Percentiles rank a stretch among this genome's conserved stretches.
Evolutionary conservation across 179 eudicot species (phyloP).

Genomic region (Gypsophila paniculata): DNA sequence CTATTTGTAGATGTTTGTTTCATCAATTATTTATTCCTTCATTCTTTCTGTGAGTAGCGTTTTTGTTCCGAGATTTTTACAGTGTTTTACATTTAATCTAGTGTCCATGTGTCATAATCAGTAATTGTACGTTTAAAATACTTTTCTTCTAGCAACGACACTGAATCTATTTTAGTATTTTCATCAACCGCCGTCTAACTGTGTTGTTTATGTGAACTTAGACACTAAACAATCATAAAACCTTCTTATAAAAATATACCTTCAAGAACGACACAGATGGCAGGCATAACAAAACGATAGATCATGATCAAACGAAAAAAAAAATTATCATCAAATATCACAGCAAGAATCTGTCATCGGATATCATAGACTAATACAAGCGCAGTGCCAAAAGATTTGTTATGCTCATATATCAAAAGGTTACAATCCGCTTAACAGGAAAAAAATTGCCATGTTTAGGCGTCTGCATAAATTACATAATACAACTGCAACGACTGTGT

Average conservation of each 20-base stretch:
- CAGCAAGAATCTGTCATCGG: too few species aligned
- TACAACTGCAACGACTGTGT: background rate
- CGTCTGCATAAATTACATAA: background rate
- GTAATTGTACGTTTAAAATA: constrained; percentile 3
- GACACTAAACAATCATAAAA: background rate
- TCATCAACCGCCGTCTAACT: background rate
- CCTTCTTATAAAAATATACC: too few species aligned
- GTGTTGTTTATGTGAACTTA: background rate
- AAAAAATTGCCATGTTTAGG: background rate
- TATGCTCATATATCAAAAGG: background rate
- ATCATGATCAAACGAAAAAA: too few species aligned
- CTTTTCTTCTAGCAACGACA: background rate
- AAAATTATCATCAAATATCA: too few species aligned
- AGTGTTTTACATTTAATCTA: constrained; percentile 4
- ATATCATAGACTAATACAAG: too few species aligned
- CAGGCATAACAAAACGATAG: too few species aligned
- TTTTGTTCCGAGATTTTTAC: background rate
- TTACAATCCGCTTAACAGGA: background rate
- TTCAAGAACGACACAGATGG: background rate
- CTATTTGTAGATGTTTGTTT: background rate
- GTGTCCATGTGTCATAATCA: constrained; percentile 11
- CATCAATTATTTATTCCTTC: constrained; percentile 17
- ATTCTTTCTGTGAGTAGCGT: constrained; percentile 25
- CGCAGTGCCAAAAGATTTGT: background rate
- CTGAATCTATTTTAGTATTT: background rate